Evolutionary conservation across 352 stramenopile genomes (phyloP).

Genomic region (Phytophthora gonapodyides): DNA sequence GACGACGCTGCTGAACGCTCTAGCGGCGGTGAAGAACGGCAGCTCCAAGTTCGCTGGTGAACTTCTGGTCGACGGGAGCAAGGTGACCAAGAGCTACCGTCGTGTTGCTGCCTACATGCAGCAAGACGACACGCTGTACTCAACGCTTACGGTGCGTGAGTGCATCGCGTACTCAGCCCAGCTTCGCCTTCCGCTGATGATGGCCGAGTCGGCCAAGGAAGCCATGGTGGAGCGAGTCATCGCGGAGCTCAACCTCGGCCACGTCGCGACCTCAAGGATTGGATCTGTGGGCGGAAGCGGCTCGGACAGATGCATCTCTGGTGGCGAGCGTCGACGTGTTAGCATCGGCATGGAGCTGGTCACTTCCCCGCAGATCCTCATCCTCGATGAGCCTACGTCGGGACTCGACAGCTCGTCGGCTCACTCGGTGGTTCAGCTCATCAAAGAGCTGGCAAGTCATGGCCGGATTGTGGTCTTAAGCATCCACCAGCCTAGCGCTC

Average conservation of each 20-base stretch:
- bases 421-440: constrained; percentile 82
- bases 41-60: constrained; percentile 48
- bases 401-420: constrained; percentile 90
- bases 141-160: constrained; percentile 78
- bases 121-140: constrained; percentile 79
- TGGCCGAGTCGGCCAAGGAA: constrained; percentile 54
- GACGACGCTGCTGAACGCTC: constrained; percentile 73
- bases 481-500: constrained; percentile 90
- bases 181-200: constrained; percentile 50
- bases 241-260: constrained; percentile 60
- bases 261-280: constrained; percentile 62
- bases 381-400: constrained; percentile 91
- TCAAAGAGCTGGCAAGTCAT: constrained; percentile 80
- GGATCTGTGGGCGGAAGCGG: constrained; percentile 30
- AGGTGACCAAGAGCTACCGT: constrained; percentile 58
- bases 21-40: constrained; percentile 71
- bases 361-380: constrained; percentile 78
- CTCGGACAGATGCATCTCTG: constrained; percentile 85
- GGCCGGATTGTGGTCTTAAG: constrained; percentile 76
- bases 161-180: constrained; percentile 78
- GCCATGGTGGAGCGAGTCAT: constrained; percentile 70
- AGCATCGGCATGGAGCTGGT: constrained; percentile 94
- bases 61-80: constrained; percentile 58
- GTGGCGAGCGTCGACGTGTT: constrained; percentile 91
- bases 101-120: constrained; percentile 81